These are phyloP conservation scores for Pythium grandisporangium DNA, from an alignment of 352 stramenopile genomes.

Conservation along the genomic window DNA sequence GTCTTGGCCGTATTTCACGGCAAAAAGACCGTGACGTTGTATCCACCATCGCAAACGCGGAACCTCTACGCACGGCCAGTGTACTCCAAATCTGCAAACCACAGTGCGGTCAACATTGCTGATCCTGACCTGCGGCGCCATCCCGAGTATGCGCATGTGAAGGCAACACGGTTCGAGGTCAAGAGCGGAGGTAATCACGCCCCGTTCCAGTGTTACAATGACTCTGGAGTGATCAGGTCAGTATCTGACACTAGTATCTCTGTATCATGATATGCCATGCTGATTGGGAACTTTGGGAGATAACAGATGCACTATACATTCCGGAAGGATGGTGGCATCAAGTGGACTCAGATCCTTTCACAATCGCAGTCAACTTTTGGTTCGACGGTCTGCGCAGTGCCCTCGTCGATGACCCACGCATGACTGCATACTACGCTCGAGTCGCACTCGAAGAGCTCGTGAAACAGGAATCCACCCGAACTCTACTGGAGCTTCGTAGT, in stretches of 20 bases:
- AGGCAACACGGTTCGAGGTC: conserved; percentile 21
- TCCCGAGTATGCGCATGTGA: conserved; percentile 17
- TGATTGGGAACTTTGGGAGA: too few relatives aligned
- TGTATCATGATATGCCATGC: too few relatives aligned
- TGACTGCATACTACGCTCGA: conserved; percentile 55
- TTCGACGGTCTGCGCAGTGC: conserved; percentile 54
- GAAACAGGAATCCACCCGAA: conserved; percentile 21
- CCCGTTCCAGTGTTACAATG: too few relatives aligned
- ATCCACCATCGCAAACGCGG: conserved; percentile 42
- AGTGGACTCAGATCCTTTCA: conserved; percentile 65
- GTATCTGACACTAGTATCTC: too few relatives aligned
- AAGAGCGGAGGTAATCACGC: conserved; percentile 45
- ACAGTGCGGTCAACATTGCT: conserved; percentile 50
- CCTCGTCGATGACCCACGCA: conserved; percentile 26
- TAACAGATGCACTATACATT: conserved; percentile 66
- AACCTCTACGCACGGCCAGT: conserved; percentile 53
- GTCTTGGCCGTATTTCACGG: conserved; percentile 64
- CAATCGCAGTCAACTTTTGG: conserved; percentile 80
- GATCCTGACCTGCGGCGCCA: conserved; percentile 24
- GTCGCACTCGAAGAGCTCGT: conserved; percentile 57
- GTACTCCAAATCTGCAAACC: conserved; percentile 67
- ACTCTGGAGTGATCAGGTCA: too few relatives aligned
- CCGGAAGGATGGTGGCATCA: conserved; percentile 85
- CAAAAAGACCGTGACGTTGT: conserved; percentile 60
- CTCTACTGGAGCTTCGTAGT: conserved; percentile 13